phyloP scores from a whole-genome alignment of 2,329 filamentous ascomycete species.

The Xylaria sp. region DNA sequence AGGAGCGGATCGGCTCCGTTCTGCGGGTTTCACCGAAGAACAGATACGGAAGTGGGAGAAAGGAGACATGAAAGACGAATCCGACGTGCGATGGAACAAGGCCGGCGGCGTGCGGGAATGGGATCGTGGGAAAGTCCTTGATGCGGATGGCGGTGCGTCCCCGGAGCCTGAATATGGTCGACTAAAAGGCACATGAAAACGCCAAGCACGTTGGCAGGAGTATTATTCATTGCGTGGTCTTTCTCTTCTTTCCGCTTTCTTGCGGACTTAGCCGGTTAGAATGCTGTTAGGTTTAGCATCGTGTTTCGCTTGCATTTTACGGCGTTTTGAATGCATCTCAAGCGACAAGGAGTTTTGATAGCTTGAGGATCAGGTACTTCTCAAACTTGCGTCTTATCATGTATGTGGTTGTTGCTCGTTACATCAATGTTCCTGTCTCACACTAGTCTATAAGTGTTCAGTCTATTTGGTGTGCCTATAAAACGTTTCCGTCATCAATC shows the following conservation, averaged over 20 bases:
- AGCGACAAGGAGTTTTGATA: slow-evolving; percentile 9
- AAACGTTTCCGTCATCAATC: slow-evolving; percentile 18
- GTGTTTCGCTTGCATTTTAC: slow-evolving; percentile 10
- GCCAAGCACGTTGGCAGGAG: neutral
- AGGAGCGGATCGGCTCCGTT: slow-evolving; percentile 79
- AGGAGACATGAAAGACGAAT: slow-evolving; percentile 68
- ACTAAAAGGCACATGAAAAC: slow-evolving; percentile 32
- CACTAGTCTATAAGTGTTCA: slow-evolving; percentile 10
- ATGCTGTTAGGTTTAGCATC: slow-evolving; percentile 7
- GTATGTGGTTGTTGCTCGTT: slow-evolving; percentile 19
- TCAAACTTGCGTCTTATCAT: slow-evolving; percentile 16
- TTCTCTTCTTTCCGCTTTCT: neutral
- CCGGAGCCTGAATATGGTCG: slow-evolving; percentile 38
- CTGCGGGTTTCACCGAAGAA: slow-evolving; percentile 81
- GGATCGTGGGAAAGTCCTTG: slow-evolving; percentile 65
- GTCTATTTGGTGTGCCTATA: slow-evolving; percentile 21
- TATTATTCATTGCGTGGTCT: neutral
- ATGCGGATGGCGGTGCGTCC: slow-evolving; percentile 36
- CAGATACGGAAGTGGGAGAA: slow-evolving; percentile 79
- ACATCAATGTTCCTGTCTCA: slow-evolving; percentile 17
- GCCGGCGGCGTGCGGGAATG: slow-evolving; percentile 72
- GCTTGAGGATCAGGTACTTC: slow-evolving; percentile 20
- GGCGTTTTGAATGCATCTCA: slow-evolving; percentile 21
- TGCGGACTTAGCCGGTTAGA: neutral
- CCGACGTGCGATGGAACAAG: slow-evolving; percentile 78